Evolutionary conservation across 2,329 filamentous ascomycete genomes (phyloP), one percentile per base, ranked within the genome.

Genomic region (Westerdykella sp.): DNA sequence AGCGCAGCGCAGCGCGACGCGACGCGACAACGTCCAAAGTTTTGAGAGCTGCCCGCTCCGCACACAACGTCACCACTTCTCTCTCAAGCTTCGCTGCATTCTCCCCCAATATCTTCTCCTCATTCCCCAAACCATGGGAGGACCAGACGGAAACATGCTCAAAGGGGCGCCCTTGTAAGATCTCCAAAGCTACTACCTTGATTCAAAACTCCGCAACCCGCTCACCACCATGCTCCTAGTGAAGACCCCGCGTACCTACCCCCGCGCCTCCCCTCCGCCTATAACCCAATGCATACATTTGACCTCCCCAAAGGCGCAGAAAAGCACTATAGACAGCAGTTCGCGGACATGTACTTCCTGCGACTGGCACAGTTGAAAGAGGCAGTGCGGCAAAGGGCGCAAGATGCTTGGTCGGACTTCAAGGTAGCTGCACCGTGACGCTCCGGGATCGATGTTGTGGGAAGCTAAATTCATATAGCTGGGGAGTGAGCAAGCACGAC

Each of bases 311-410:
- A 73, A 50, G 78, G 77, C 21, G 67, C 73, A 34, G 69, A 74
- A 30, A 74, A 76, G 48, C 84, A 89, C 42, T 98, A 97, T 66
- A 77, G 90, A 65, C 93, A 97, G 66, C 93, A 98, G 70, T 98
- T 87, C 77, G 87, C 85, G 49, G 93, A 98, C 68, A 91, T 97
- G 80, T 98, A 98, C 75, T 98, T 96, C 64, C 67, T 96, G 55
- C 85, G 93, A 11, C 77, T 98, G 18, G 81, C 87, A 31, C 85
- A 86, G 68, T 80, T 98, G 65, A 96, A 91, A 69, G 86, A 89
- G 9, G 77, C 80, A 1, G 85, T 95, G 0, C 87, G 95, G 56
- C 69, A 78, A 49, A 76, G 86, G 40, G 91, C 90, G 0, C 69
- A 72, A 13, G 81, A 83, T 28, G 81, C 84, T 6, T 98, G 93